These are phyloP conservation scores for Panaeolus cyanescens DNA, from an alignment of 768 basidiomycete genomes.

Conservation along the genomic window DNA sequence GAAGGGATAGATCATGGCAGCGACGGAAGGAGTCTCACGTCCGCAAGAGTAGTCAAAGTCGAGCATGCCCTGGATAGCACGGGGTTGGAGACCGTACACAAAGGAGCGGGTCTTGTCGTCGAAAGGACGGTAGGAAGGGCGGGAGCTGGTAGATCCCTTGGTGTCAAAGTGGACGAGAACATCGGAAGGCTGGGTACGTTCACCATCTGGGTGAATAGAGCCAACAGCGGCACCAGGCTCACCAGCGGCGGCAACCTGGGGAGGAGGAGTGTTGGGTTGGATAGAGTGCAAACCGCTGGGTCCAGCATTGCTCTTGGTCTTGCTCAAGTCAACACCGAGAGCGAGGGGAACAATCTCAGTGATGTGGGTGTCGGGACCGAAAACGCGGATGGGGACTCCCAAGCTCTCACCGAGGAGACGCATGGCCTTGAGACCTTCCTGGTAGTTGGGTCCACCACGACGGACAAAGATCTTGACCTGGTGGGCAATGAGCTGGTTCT, in stretches of 20 bases:
- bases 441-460: conserved; percentile 99
- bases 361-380: conserved; percentile 98
- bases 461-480: conserved; percentile 95
- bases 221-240: conserved; percentile 57
- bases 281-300: conserved; percentile 34
- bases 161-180: conserved; percentile 89
- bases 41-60: conserved; percentile 99
- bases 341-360: conserved; percentile 98
- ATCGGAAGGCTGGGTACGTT: conserved; percentile 83
- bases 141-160: conserved; percentile 36
- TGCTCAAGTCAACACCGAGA: conserved; percentile 73
- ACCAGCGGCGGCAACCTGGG: conserved; percentile 37
- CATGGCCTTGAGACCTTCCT: conserved; percentile 98
- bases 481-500: conserved; percentile 79
- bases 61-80: conserved; percentile 95
- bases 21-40: conserved; percentile 86
- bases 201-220: conserved; percentile 73
- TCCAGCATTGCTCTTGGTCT: conserved; percentile 33
- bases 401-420: conserved; percentile 94
- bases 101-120: conserved; percentile 93
- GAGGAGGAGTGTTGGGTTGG: conserved; percentile 39
- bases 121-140: conserved; percentile 90
- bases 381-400: conserved; percentile 95
- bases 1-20: conserved; percentile 99
- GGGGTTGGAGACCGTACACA: conserved; percentile 98